Base-by-base conservation (phyloP, 73 alveolate species). In the Paraurostyla sp. region DNA sequence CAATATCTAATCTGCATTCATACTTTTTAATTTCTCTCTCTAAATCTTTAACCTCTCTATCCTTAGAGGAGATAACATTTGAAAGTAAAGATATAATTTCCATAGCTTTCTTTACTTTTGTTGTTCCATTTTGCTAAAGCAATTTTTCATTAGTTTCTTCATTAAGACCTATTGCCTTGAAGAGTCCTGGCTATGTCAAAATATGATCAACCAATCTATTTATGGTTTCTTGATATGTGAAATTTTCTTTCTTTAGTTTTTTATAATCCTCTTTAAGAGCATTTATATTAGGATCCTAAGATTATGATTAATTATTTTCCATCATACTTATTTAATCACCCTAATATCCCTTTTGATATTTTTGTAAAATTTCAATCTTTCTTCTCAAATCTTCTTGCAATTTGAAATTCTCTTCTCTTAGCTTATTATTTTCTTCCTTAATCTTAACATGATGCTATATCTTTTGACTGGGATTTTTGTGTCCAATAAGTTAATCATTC, bases 351-450 rank as follows among this genome's bases (percentile, higher is more conserved):
- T 48, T 73, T 20, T 73, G 23, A 35, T 20, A 32, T 54, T 54
- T 50, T 0, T n/a, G 11, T 16, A 52, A 2, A 2, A 52, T 51
- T 13, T 78, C 89, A 6, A 54, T 22, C 59, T 78, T 76, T 41
- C 58, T 49, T 30, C 80, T 58, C 20, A 59, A 35, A 25, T 88
- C 94, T 29, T 78, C 88, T 80, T 88, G 23, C 58, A 88, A 46
- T 41, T 40, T 76, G 1, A 38, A 20, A 36, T 75, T 56, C 54
- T 88, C 94, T 54, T 88, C 88, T 60, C 78, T 88, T 22, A 88
- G 81, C 22, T 25, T 29, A 40, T 88, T 88, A 69, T 88, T 88
- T 40, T 88, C 94, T 35, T 88, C 94, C 36, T 88, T 88, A 81
- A 88, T 88, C 58, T 59, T 76, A 15, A 88, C 52, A 54, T 51